phyloP scores from a whole-genome alignment of 1,284 basidiomycete species.

The Neotropicomus parvogracilis region DNA sequence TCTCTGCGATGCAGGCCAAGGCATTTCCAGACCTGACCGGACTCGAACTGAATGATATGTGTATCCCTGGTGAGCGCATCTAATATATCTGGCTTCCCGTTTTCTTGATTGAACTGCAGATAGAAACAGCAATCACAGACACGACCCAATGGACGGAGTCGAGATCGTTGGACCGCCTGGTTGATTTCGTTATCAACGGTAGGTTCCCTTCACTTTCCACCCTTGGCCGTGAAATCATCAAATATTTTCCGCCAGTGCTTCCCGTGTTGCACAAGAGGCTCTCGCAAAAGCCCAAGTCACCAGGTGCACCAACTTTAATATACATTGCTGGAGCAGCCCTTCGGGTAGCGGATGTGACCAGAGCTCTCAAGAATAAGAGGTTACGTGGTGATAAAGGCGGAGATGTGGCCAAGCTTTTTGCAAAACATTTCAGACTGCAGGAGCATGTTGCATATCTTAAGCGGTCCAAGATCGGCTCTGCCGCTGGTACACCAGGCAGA shows the following conservation, averaged over 20 bases:
- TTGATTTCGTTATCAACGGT: conserved; percentile 73
- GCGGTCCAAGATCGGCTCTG: conserved; percentile 71
- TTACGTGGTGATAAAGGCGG: conserved; percentile 74
- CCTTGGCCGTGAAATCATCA: background rate
- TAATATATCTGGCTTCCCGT: conserved; percentile 11
- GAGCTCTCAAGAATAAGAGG: conserved; percentile 63
- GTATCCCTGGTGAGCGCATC: conserved; percentile 59
- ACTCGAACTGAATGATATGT: conserved; percentile 70
- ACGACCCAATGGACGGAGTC: conserved; percentile 67
- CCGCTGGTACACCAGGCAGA: conserved; percentile 79
- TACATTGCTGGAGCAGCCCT: conserved; percentile 76
- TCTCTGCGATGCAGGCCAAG: conserved; percentile 60
- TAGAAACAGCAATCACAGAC: conserved; percentile 69
- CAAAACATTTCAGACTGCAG: conserved; percentile 80
- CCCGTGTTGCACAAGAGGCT: conserved; percentile 68
- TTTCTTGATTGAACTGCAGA: conserved; percentile 48
- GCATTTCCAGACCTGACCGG: conserved; percentile 59
- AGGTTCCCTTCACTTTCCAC: conserved; percentile 12
- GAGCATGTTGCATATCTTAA: conserved; percentile 75
- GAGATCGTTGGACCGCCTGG: conserved; percentile 64
- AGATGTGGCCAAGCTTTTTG: conserved; percentile 82
- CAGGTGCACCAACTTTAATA: conserved; percentile 74
- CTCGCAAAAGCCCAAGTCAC: conserved; percentile 64
- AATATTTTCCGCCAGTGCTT: conserved; percentile 43
- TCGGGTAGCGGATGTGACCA: conserved; percentile 72